Base-by-base conservation (phyloP, 225 moss, liverwort and hornwort genomes). In the Takakia lepidozioides region DNA sequence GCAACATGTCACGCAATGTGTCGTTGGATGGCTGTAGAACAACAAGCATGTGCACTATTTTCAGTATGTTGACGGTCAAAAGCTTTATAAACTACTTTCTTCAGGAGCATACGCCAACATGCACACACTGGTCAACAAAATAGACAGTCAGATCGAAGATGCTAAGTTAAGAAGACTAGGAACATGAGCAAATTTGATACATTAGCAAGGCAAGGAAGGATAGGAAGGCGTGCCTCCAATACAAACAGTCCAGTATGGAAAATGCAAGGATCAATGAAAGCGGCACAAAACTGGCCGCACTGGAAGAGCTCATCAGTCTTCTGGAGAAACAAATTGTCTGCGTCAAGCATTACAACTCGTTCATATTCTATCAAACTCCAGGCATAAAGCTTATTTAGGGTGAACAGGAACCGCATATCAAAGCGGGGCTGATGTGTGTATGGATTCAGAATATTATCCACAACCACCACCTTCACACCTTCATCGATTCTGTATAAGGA, bases 181-280 rank as follows among this genome's bases (percentile, higher is more conserved):
- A n/a, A n/a, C n/a, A n/a, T n/a, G n/a, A n/a, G n/a, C n/a, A n/a
- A n/a, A n/a, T n/a, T n/a, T n/a, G n/a, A n/a, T n/a, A n/a, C n/a
- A n/a, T n/a, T n/a, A 35, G 27, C 25, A 29, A 43, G 25, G 9
- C 19, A 10, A 20, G 36, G 9, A 20, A 42, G 17, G 17, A n/a
- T 9, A 44, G 30, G 23, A 5, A 0, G 19, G 37, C 26, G 10
- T 58, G 82, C 87, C 80, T 83, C 68, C 8, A 88, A 56, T 13
- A 88, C 88, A 50, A 88, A 84, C 0, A 88, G 78, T 10, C 88
- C 84, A 0, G 81, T 84, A 49, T 88, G 88, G 47, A 88, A 88
- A 29, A 78, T 66, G 40, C 88, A 88, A 10, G 84, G 88, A 54
- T 88, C 76, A 23, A 88, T 78, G 27, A 84, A 88, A 32, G 66